Conservation (phyloP, 306 rosid species). For the Dryas drummondii region DNA sequence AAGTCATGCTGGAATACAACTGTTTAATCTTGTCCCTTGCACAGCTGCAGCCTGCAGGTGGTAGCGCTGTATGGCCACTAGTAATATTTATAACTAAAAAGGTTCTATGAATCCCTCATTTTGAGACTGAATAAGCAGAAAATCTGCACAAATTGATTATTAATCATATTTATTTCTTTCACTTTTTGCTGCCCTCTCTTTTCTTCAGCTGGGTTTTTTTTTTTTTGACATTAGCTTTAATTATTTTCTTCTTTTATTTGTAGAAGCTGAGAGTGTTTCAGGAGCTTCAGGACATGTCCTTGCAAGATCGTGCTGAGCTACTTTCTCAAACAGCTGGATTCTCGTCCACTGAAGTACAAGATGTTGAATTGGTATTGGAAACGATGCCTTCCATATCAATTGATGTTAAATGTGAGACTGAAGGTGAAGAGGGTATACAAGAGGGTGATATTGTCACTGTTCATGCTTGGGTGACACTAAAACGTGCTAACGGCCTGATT, state of each 20-base stretch:
- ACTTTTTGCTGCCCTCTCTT: background rate
- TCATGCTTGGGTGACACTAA: constrained; percentile 78
- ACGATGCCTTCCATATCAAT: constrained; percentile 84
- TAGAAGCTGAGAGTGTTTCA: constrained; percentile 92
- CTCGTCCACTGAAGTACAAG: constrained; percentile 67
- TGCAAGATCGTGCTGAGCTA: constrained; percentile 77
- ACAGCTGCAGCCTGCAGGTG: background rate
- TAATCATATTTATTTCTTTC: background rate
- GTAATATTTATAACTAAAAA: background rate
- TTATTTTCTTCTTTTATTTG: constrained; percentile 27
- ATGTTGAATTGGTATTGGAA: constrained; percentile 74
- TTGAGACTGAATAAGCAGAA: background rate
- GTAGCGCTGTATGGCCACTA: background rate
- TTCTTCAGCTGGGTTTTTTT: background rate
- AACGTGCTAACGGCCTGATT: constrained; percentile 65
- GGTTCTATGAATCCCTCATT: background rate
- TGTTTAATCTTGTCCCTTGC: constrained; percentile 4
- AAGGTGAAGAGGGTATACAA: constrained; percentile 95
- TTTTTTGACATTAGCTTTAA: constrained; percentile 17
- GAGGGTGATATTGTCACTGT: constrained; percentile 88
- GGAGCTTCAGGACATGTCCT: constrained; percentile 78
- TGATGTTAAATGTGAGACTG: constrained; percentile 78
- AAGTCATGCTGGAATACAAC: constrained; percentile 6
- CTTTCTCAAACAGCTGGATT: constrained; percentile 77
- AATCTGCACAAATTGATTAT: background rate